Base-by-base conservation (phyloP, 306 rosid genomes). In the Cicer arietinum region DNA sequence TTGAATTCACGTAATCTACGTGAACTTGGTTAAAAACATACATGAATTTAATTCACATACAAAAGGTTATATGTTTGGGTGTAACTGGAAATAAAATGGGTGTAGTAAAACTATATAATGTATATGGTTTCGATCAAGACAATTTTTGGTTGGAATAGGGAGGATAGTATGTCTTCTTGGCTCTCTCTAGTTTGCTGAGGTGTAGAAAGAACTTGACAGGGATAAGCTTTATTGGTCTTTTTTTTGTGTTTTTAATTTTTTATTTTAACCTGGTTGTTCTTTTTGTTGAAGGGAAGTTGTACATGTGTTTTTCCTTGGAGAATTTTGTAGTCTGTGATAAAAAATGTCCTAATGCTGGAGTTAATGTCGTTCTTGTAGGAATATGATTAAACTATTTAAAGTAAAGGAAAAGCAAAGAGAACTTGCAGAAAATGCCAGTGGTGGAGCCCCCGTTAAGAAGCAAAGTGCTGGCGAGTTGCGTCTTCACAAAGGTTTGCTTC, bases 381-480 rank as follows among this genome's bases (percentile, higher is more conserved):
- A 70, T 44, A 94, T 94, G 98, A 94, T 91, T 77, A 88, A 85
- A 82, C 86, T 90, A 3, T 91, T 94, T 51, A 94, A 94, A 85
- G 96, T 94, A 53, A 94, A 91, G 90, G 98, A 91, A 76, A 94
- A 90, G 71, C 98, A 91, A 83, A 85, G 92, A 84, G 96, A 94
- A 71, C 96, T 84, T 54, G 94, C 93, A 17, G 97, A 88, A 71
- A 90, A 85, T 83, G 88, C 93, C 42, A 81, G 73, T 78, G 88
- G 87, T 5, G 97, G 94, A 39, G 75, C 81, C 52, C 92, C 90
- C 6, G 57, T 71, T 7, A 93, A 91, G 96, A 93, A 88, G 83
- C 98, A 89, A 83, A 81, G 86, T 80, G 97, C 98, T 69, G 98
- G 98, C 67, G 97, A 93, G 75, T 73, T 93, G 85, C 98, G 97